Evolutionary conservation across 2,329 filamentous ascomycete species (phyloP), one percentile per base, ranked within the genome.

Genomic region (Penicillium sp.): DNA sequence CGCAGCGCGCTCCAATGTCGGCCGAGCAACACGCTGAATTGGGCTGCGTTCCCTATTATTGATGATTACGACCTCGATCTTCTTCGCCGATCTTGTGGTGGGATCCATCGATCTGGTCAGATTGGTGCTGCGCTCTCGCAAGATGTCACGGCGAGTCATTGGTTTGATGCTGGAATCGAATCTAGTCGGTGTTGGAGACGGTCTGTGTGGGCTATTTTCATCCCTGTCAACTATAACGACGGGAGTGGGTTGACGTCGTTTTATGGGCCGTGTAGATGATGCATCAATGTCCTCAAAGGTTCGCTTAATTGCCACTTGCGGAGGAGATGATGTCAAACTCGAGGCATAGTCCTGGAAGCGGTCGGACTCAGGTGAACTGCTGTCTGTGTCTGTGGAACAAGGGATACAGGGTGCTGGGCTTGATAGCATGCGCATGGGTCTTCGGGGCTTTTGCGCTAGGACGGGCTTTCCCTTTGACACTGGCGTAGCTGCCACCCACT

Each of bases 401-500:
- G 60, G 41, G 29, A 62, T 60, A 4, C 51, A 57, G n/a, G 53
- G 55, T 27, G 48, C 50, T 19, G 58, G 53, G 34, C 49, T 61
- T 18, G 56, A 29, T 16, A 42, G 29, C 42, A 46, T 51, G 14
- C 51, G 46, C 38, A 32, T 18, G 27, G 51, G 46, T 39, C 32
- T 49, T 50, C 14, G 27, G 18, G 32, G 27, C 19, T 39, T 50
- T 40, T 27, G 34, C 11, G 40, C 46, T 13, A 54, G 8, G 18
- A 44, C 18, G 8, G 53, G 39, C 43, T 67, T 64, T 40, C 58
- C 62, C 44, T 68, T 67, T 35, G 57, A 44, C 47, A 62, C 67
- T 27, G 80, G 80, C 41, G 78, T 81, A 36, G 70, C 73, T 16
- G 74, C 78, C 47, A 84, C 76, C 81, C 81, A 84, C 65, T 83